These are phyloP conservation scores for Fusarium xylarioides DNA, from an alignment of 2,329 filamentous ascomycete genomes.

Conservation along the genomic window DNA sequence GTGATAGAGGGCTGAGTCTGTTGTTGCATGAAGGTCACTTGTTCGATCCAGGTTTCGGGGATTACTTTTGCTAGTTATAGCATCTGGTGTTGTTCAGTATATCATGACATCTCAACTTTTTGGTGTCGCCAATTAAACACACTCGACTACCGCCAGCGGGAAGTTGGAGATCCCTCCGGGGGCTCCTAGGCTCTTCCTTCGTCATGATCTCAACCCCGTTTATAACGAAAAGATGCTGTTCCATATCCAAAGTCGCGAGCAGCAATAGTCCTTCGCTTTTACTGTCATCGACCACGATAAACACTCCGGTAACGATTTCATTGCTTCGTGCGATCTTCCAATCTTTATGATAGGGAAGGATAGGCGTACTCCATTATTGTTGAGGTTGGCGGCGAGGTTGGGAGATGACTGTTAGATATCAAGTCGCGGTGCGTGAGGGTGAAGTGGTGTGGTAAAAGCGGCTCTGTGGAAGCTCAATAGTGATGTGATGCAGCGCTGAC, in stretches of 20 bases:
- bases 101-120: neutral
- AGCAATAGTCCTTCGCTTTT: constrained; percentile 86
- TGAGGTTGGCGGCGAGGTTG: too few species aligned
- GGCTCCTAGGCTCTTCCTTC: too few species aligned
- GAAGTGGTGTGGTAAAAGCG: too few species aligned
- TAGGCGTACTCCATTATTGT: too few species aligned
- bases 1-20: too few species aligned
- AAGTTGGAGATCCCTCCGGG: too few species aligned
- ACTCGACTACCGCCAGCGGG: neutral
- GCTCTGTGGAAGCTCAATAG: too few species aligned
- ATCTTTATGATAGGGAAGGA: too few species aligned
- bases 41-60: constrained; percentile 42
- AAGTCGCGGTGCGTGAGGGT: too few species aligned
- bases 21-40: constrained; percentile 43
- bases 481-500: too few species aligned
- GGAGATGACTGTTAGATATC: too few species aligned
- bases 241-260: constrained; percentile 88
- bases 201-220: constrained; percentile 92
- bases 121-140: neutral
- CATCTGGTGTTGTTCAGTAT: neutral
- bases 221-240: constrained; percentile 99
- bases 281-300: constrained; percentile 96
- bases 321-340: constrained; percentile 84
- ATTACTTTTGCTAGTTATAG: constrained; percentile 21
- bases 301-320: constrained; percentile 96